Conservation (phyloP, 164 flowering plant genomes). For the Buxus sempervirens region DNA sequence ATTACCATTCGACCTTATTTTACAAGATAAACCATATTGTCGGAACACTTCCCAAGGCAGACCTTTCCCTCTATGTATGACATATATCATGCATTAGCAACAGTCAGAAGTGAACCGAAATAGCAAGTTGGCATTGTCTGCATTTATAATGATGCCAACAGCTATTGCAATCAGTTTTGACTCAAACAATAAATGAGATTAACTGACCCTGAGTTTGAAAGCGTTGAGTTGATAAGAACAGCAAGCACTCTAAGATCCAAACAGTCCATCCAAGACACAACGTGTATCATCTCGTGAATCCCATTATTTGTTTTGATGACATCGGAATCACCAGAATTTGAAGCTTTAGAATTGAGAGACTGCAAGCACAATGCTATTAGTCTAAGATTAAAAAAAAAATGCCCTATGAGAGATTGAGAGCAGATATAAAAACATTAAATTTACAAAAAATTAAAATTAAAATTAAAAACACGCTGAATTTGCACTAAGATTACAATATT, state of each 20-base stretch:
- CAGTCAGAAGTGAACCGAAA: no score
- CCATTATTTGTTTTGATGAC: neutral
- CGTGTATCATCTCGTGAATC: conserved; percentile 21
- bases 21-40: no score
- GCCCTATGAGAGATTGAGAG: conserved; percentile 1
- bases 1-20: no score
- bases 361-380: neutral
- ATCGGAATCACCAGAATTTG: neutral
- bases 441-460: neutral
- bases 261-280: conserved; percentile 40
- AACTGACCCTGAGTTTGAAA: conserved; percentile 30
- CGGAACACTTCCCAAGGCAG: no score
- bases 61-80: no score
- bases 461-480: neutral
- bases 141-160: no score
- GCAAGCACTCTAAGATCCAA: conserved; percentile 33
- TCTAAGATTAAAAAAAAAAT: neutral
- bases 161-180: neutral
- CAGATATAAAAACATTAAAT: neutral
- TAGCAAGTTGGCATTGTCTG: no score
- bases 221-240: conserved; percentile 33
- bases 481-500: no score
- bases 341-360: neutral
- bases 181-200: neutral
- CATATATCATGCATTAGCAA: no score